Evolutionary conservation across 176 grass and related monocot species (phyloP).

Genomic region (Avena insularis): DNA sequence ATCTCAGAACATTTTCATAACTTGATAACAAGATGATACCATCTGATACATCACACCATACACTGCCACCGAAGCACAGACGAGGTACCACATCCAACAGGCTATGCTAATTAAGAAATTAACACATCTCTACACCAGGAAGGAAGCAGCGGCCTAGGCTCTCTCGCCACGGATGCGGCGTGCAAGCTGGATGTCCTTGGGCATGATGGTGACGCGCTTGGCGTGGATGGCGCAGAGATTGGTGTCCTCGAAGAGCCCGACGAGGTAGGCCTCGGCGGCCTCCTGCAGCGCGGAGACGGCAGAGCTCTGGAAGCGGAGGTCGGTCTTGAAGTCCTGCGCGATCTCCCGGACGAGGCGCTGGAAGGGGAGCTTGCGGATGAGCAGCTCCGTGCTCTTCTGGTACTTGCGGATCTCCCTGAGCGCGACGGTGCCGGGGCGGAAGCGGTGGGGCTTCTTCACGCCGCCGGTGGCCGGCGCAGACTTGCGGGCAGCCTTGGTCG

Average conservation of each 20-base stretch:
- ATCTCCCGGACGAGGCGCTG: slow-evolving; percentile 72
- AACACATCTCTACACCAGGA: no score
- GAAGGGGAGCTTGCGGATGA: slow-evolving; percentile 79
- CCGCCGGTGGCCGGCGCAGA: no score
- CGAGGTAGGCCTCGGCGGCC: slow-evolving; percentile 74
- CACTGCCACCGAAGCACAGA: no score
- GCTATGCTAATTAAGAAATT: no score
- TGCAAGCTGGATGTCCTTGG: slow-evolving; percentile 71
- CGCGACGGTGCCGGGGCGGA: slow-evolving; percentile 51
- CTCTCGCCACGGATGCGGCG: slow-evolving; percentile 73
- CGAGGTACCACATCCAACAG: no score
- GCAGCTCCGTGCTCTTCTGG: slow-evolving; percentile 80
- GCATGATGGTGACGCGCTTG: slow-evolving; percentile 80
- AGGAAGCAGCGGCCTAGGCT: slow-evolving; percentile 17
- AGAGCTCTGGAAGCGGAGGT: slow-evolving; percentile 79
- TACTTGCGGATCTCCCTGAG: slow-evolving; percentile 80
- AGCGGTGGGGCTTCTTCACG: no score
- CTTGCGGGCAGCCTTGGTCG: no score
- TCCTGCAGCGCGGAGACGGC: slow-evolving; percentile 67
- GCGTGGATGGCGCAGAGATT: slow-evolving; percentile 83
- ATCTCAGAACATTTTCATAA: no score
- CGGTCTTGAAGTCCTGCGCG: slow-evolving; percentile 76
- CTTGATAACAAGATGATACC: neutral
- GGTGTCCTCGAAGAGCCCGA: slow-evolving; percentile 77
- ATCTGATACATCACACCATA: neutral